Conservation (phyloP, 2,329 filamentous ascomycete genomes). For the Fonsecaea erecta region DNA sequence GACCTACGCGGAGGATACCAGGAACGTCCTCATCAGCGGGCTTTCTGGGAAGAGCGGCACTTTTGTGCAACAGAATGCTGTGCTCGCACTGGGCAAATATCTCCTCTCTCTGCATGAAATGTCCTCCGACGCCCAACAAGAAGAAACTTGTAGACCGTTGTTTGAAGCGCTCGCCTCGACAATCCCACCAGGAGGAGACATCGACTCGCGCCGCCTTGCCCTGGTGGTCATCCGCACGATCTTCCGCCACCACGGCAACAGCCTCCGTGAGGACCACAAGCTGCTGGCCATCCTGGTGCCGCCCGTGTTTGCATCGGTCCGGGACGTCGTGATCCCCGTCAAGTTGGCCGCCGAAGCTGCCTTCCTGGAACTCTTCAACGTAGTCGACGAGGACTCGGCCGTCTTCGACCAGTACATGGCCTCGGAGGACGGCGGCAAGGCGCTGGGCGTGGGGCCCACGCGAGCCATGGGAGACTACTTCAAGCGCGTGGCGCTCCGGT, state of each 20-base stretch:
- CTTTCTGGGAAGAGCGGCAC: conserved; percentile 73
- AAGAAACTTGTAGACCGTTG: conserved; percentile 75
- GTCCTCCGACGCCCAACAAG: conserved; percentile 44
- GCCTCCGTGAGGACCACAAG: conserved; percentile 65
- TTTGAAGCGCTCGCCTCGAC: conserved; percentile 77
- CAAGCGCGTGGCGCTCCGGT: conserved; percentile 82
- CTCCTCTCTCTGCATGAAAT: conserved; percentile 23
- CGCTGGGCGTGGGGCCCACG: conserved; percentile 59
- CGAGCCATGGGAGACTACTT: conserved; percentile 96
- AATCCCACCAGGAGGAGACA: conserved; percentile 76
- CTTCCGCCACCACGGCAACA: conserved; percentile 75
- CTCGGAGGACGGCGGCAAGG: conserved; percentile 60
- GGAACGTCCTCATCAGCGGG: conserved; percentile 77
- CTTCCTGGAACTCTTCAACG: conserved; percentile 87
- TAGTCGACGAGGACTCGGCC: conserved; percentile 81
- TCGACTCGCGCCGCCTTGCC: conserved; percentile 82
- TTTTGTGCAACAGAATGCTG: conserved; percentile 65
- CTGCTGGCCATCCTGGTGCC: conserved; percentile 73
- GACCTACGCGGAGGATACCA: conserved; percentile 73
- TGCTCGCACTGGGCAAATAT: conserved; percentile 36
- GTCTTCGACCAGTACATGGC: conserved; percentile 89
- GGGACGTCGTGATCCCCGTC: conserved; percentile 90
- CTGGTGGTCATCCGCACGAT: conserved; percentile 88
- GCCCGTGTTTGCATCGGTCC: conserved; percentile 84
- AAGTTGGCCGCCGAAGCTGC: conserved; percentile 94